phyloP scores from a whole-genome alignment of 176 grass and related monocot genomes.

The Triticum urartu region DNA sequence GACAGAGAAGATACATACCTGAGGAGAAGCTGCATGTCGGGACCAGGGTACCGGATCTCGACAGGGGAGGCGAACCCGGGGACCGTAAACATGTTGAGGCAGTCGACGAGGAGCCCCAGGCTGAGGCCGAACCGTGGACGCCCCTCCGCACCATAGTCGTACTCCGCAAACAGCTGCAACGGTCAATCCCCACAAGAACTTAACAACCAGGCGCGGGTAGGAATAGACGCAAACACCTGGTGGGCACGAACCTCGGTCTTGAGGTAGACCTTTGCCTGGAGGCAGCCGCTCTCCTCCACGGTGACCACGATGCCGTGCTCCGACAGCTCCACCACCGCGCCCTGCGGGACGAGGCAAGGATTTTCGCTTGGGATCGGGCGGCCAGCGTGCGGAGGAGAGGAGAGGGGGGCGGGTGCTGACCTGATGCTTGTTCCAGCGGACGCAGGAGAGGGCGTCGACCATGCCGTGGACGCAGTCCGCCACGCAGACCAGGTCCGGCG shows the following conservation, averaged over 20 bases:
- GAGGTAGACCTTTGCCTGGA: conserved; percentile 93
- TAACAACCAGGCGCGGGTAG: background rate
- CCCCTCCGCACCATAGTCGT: conserved; percentile 63
- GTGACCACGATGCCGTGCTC: conserved; percentile 77
- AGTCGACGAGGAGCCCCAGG: conserved; percentile 77
- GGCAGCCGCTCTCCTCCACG: conserved; percentile 83
- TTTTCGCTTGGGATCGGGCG: background rate
- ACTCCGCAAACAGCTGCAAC: conserved; percentile 72
- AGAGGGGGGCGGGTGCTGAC: background rate
- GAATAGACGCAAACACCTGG: conserved; percentile 30
- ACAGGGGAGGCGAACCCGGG: conserved; percentile 55
- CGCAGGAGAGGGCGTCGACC: conserved; percentile 87
- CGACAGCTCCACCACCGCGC: conserved; percentile 76
- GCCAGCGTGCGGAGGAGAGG: too few relatives aligned
- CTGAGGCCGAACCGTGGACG: conserved; percentile 74
- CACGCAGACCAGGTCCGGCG: conserved; percentile 69
- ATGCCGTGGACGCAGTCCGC: conserved; percentile 80
- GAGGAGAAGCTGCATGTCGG: conserved; percentile 90
- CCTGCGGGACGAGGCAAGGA: conserved; percentile 23
- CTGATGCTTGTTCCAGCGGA: conserved; percentile 94
- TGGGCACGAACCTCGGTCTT: conserved; percentile 72
- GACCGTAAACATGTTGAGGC: conserved; percentile 70
- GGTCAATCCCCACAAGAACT: background rate
- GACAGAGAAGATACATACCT: conserved; percentile 42
- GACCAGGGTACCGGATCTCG: conserved; percentile 82